Conservation (phyloP, 2,329 filamentous ascomycete genomes). For the Phaeosphaeria sp. region DNA sequence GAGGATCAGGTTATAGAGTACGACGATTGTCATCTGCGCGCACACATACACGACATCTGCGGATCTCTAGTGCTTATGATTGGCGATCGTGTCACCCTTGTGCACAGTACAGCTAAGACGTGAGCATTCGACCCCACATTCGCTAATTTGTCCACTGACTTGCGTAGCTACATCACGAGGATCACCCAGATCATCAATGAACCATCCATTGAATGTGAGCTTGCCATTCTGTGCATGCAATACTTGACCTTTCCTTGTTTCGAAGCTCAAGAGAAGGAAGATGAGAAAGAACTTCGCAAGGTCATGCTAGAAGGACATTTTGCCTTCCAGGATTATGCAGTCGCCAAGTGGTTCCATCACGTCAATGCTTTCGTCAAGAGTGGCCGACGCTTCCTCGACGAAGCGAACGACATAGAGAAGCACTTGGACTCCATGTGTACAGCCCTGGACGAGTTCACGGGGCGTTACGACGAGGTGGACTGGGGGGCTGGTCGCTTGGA, state of each 20-base stretch:
- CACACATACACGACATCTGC: slow-evolving; percentile 35
- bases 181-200: slow-evolving; percentile 25
- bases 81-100: slow-evolving; percentile 19
- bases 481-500: slow-evolving; percentile 19
- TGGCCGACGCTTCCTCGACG: slow-evolving; percentile 23
- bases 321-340: slow-evolving; percentile 38
- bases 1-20: slow-evolving; percentile 26
- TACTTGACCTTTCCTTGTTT: slow-evolving; percentile 36
- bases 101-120: slow-evolving; percentile 32
- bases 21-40: slow-evolving; percentile 22
- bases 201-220: slow-evolving; percentile 31
- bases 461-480: slow-evolving; percentile 22
- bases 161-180: slow-evolving; percentile 24
- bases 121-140: slow-evolving; percentile 3
- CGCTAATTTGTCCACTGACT: slow-evolving; percentile 1
- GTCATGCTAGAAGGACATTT: slow-evolving; percentile 26
- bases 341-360: slow-evolving; percentile 40
- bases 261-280: slow-evolving; percentile 11
- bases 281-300: slow-evolving; percentile 15
- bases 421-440: slow-evolving; percentile 9
- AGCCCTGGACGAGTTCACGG: slow-evolving; percentile 31
- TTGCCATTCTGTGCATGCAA: slow-evolving; percentile 31
- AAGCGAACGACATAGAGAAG: slow-evolving; percentile 2
- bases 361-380: slow-evolving; percentile 32
- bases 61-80: slow-evolving; percentile 17